A percentile compares a stretch with the other conserved stretches of the same genome.
Evolutionary conservation across 768 basidiomycete species (phyloP).

Genomic region (Naganishia randhawae): DNA sequence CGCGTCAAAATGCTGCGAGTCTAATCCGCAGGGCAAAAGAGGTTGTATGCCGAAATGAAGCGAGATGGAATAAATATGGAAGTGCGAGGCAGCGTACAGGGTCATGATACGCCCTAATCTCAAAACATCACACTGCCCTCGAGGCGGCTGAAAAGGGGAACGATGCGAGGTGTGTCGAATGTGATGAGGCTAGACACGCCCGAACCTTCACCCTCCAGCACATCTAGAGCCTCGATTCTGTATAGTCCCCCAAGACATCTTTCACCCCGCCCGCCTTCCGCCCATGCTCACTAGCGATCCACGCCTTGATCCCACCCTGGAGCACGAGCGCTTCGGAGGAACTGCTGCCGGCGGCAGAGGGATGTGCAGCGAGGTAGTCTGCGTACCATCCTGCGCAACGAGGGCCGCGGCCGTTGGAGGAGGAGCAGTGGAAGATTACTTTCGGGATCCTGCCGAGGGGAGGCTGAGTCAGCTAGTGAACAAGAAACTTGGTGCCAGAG

Average conservation of each 20-base stretch:
- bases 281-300: conserved; percentile 25
- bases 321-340: conserved; percentile 29
- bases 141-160: too few relatives aligned
- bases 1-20: too few relatives aligned
- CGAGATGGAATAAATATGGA: too few relatives aligned
- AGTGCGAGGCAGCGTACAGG: too few relatives aligned
- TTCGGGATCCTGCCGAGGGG: conserved; percentile 21
- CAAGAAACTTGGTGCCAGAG: background rate
- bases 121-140: too few relatives aligned
- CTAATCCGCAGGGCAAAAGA: too few relatives aligned
- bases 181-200: too few relatives aligned
- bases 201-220: too few relatives aligned
- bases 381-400: conserved; percentile 38
- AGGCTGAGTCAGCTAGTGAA: background rate
- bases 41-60: too few relatives aligned
- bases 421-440: conserved; percentile 38
- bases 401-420: conserved; percentile 33
- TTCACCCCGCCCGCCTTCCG: background rate
- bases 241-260: conserved; percentile 9
- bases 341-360: background rate
- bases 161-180: too few relatives aligned
- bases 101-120: too few relatives aligned
- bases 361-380: conserved; percentile 28
- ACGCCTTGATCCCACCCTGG: conserved; percentile 36
- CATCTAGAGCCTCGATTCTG: background rate